A percentile compares a stretch with the other conserved stretches of the same genome.
Conservation (phyloP, 2,329 filamentous ascomycete species). For the Orbilia javanica region DNA sequence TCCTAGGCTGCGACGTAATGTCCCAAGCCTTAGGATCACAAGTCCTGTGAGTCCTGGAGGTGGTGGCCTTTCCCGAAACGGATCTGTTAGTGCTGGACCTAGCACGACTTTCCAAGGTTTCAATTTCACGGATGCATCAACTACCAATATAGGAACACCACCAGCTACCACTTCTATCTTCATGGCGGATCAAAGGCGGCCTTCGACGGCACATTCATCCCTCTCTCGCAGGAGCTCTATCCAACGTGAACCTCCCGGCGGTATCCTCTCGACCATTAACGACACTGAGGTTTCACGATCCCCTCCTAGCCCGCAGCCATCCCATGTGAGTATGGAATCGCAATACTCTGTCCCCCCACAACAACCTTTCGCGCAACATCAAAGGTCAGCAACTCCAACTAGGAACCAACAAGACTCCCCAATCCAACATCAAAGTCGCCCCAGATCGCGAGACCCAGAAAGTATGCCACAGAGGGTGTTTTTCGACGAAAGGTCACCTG, state of each 20-base stretch:
- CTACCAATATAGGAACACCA: not conserved
- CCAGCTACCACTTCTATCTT: conserved; percentile 10
- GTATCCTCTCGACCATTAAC: conserved; percentile 47
- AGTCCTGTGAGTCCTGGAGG: conserved; percentile 49
- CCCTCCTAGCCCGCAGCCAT: conserved; percentile 17
- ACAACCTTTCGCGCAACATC: conserved; percentile 7
- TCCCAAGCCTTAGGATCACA: conserved; percentile 51
- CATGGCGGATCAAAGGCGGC: conserved; percentile 3
- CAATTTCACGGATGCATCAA: not conserved
- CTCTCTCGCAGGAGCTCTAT: conserved; percentile 53
- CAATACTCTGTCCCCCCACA: conserved; percentile 19
- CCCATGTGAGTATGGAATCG: conserved; percentile 22
- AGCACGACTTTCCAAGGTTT: conserved; percentile 48
- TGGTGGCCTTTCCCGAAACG: conserved; percentile 48
- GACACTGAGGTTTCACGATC: conserved; percentile 27
- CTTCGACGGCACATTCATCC: conserved; percentile 37
- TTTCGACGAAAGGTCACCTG: conserved; percentile 24
- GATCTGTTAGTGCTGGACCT: conserved; percentile 52
- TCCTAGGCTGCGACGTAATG: conserved; percentile 51
- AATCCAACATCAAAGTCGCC: conserved; percentile 3
- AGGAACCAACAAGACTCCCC: conserved; percentile 11
- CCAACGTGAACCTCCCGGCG: conserved; percentile 44
- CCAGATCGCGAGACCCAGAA: conserved; percentile 44
- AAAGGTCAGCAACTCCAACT: conserved; percentile 18
- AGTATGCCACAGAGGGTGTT: conserved; percentile 50